phyloP scores from a whole-genome alignment of 129 eudicot genomes.

The Tagetes patula region DNA sequence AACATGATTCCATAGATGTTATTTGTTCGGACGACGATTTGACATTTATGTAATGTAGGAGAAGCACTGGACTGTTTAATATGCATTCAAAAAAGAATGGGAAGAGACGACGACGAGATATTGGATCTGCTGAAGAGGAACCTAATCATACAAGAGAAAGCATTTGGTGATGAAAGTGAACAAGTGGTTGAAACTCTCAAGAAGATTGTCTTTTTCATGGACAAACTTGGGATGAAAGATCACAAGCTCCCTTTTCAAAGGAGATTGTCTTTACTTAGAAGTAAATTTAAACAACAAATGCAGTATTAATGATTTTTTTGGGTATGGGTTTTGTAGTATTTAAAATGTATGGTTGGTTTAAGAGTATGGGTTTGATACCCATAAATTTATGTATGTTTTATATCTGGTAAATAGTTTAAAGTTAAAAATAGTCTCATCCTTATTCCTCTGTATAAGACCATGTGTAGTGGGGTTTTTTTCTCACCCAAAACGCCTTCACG shows the following conservation, averaged over 20 bases:
- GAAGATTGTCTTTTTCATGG: slow-evolving; percentile 68
- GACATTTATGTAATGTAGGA: slow-evolving; percentile 46
- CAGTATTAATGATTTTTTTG: slow-evolving; percentile 21
- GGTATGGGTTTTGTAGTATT: too few relatives aligned
- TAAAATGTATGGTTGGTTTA: too few relatives aligned
- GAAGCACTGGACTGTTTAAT: slow-evolving; percentile 95
- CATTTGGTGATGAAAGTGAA: slow-evolving; percentile 70
- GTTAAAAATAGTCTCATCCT: too few relatives aligned
- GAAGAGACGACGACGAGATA: slow-evolving; percentile 53
- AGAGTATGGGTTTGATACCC: too few relatives aligned
- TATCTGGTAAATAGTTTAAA: too few relatives aligned
- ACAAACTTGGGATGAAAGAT: slow-evolving; percentile 62
- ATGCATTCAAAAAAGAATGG: slow-evolving; percentile 66
- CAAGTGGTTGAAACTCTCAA: slow-evolving; percentile 70
- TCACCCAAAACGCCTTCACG: too few relatives aligned
- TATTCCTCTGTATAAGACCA: too few relatives aligned
- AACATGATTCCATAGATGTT: slow-evolving; percentile 2
- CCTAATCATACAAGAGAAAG: slow-evolving; percentile 73
- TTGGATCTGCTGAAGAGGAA: slow-evolving; percentile 67
- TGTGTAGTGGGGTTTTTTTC: too few relatives aligned
- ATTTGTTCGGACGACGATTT: not conserved
- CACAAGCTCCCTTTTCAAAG: slow-evolving; percentile 66
- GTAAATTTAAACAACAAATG: slow-evolving; percentile 53
- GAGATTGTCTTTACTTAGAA: slow-evolving; percentile 58
- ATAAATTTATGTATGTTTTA: too few relatives aligned